Percentiles rank a stretch among this genome's conserved stretches.
phyloP scores from a whole-genome alignment of 108 stramenopile species.

The Skeletonema marinoi region DNA sequence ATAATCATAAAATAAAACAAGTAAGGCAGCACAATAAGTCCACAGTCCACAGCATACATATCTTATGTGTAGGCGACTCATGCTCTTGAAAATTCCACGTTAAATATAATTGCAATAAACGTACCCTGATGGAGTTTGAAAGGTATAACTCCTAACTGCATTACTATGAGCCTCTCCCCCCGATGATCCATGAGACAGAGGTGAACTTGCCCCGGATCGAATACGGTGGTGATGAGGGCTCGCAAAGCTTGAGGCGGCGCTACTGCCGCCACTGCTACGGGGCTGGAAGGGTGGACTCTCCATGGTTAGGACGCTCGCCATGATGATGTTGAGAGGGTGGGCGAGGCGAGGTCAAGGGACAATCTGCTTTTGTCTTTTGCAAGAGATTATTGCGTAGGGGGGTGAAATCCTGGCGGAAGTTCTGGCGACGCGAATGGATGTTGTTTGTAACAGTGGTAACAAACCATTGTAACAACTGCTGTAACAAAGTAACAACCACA shows the following conservation, averaged over 20 bases:
- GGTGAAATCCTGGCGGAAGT: no score
- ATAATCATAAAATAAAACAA: background rate
- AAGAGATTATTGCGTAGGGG: no score
- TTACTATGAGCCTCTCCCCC: constrained; percentile 9
- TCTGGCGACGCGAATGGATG: no score
- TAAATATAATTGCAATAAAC: background rate
- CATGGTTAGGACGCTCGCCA: constrained; percentile 5
- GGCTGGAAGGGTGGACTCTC: constrained; percentile 11
- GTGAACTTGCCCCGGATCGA: constrained; percentile 9
- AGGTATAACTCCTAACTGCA: background rate
- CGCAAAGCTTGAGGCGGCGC: background rate
- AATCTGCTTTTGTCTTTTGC: background rate
- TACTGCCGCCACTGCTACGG: background rate
- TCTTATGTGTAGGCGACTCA: background rate
- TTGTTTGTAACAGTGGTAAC: no score
- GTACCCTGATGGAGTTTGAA: constrained; percentile 8
- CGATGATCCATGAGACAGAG: constrained; percentile 1
- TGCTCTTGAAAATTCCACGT: background rate
- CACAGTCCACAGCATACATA: background rate
- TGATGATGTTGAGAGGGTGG: background rate
- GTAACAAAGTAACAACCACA: no score
- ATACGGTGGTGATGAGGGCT: constrained; percentile 7
- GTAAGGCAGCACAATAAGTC: background rate
- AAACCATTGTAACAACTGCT: no score
- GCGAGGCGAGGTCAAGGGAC: background rate